Evolutionary conservation across 495 filamentous ascomycete species (phyloP).

Genomic region (Penicillium cataractarum): DNA sequence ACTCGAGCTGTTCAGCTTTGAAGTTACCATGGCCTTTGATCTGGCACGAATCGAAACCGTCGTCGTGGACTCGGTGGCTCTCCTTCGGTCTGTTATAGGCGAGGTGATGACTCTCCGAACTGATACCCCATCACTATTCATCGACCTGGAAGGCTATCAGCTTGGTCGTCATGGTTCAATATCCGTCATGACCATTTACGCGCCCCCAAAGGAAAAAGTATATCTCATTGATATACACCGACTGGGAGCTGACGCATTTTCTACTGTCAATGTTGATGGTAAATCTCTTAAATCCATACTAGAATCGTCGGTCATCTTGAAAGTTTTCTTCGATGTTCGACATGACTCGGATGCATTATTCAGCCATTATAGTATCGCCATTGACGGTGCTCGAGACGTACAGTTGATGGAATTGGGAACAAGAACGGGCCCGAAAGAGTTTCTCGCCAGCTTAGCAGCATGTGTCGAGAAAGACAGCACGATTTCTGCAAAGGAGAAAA

Average conservation of each 20-base stretch:
- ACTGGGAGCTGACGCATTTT: constrained; percentile 50
- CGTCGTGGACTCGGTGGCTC: constrained; percentile 10
- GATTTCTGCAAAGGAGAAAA: constrained; percentile 21
- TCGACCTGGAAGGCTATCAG: constrained; percentile 59
- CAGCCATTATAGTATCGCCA: constrained; percentile 39
- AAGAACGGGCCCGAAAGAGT: constrained; percentile 29
- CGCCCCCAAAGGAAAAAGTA: constrained; percentile 13
- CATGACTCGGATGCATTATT: constrained; percentile 59
- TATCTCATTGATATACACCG: constrained; percentile 57
- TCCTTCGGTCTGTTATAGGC: constrained; percentile 7
- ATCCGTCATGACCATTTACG: constrained; percentile 50
- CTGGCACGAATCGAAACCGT: constrained; percentile 4
- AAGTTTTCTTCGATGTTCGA: constrained; percentile 42
- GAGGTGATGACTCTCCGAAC: constrained; percentile 25
- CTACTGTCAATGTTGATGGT: constrained; percentile 27
- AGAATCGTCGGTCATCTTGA: constrained; percentile 39
- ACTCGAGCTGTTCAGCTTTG: constrained; percentile 4
- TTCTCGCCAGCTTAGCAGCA: constrained; percentile 41
- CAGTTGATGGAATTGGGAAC: constrained; percentile 60
- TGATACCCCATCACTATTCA: constrained; percentile 40
- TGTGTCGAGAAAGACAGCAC: constrained; percentile 42
- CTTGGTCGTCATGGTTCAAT: constrained; percentile 53
- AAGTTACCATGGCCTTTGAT: constrained; percentile 6
- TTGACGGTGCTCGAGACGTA: constrained; percentile 52
- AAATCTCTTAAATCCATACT: constrained; percentile 55